Evolutionary conservation across 768 basidiomycete species (phyloP).

Genomic region (Psilocybe cyanescens): DNA sequence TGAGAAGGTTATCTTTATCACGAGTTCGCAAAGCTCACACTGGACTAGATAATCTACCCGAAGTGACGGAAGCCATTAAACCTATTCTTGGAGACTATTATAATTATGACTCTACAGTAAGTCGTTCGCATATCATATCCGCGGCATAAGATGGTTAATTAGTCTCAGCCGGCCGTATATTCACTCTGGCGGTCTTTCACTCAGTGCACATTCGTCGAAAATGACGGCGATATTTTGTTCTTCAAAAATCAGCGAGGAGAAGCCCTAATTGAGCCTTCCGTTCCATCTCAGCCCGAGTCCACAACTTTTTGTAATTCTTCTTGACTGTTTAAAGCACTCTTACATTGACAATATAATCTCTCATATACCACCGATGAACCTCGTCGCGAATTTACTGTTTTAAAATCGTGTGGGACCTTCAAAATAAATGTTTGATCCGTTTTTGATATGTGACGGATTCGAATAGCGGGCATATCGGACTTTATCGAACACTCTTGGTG

Average conservation of each 20-base stretch:
- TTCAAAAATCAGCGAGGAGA: slow-evolving; percentile 56
- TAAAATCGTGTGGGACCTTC: not conserved
- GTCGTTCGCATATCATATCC: slow-evolving; percentile 13
- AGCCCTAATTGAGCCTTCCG: slow-evolving; percentile 27
- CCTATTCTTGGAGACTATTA: slow-evolving; percentile 57
- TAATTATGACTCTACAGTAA: slow-evolving; percentile 60
- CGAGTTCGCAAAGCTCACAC: not conserved
- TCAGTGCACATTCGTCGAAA: slow-evolving; percentile 60
- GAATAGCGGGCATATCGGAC: not conserved
- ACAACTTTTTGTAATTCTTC: not conserved
- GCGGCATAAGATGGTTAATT: not conserved
- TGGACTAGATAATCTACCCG: slow-evolving; percentile 50
- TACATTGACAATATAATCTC: not conserved
- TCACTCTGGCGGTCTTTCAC: slow-evolving; percentile 65
- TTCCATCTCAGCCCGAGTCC: not conserved
- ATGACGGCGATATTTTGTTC: slow-evolving; percentile 57
- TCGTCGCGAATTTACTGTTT: not conserved
- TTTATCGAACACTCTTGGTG: not conserved
- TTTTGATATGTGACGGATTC: not conserved
- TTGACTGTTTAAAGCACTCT: not conserved
- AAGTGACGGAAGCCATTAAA: slow-evolving; percentile 49
- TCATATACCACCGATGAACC: not conserved
- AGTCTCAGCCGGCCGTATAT: slow-evolving; percentile 38
- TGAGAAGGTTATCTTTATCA: slow-evolving; percentile 32
- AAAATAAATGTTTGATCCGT: not conserved